Base-by-base conservation (phyloP, 768 basidiomycete species). In the Mycena filopes region DNA sequence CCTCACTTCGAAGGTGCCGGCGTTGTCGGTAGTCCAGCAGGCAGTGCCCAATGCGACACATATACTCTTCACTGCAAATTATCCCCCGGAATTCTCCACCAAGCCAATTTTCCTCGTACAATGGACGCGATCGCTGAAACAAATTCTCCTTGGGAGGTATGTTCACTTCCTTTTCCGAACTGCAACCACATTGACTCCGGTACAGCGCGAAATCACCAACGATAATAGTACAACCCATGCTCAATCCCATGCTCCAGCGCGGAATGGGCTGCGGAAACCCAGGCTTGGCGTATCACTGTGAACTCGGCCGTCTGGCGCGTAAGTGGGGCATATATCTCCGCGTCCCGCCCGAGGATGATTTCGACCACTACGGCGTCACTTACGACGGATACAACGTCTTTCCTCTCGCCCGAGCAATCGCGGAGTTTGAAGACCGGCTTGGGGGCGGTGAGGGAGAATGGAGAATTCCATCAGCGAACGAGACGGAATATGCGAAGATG, bases 391-490 rank as follows among this genome's bases (percentile, higher is more conserved):
- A 40, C 6, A 56, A 58, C 20, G 25, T 65, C 41, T 68, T 60
- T 31, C 63, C 67, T 25, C 38, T 68, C 28, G 46, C 29, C 12
- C 51, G 62, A 36, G 67, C 63, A 7, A 60, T 68, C 29, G 26
- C 36, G 18, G 60, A 64, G 41, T 65, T 68, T 41, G 41, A 55
- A 31, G 67, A 54, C 47, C 56, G 64, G 13, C 25, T 65, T 8
- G 18, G 2, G 9, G 63, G 51, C 13, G 63, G 67, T 6, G 63
- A 55, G 45, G 63, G 67, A 15, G 67, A 68, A n/a, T 68, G 67
- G 67, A 29, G 13, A 12, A 26, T 68, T 9, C 56, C 57, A n/a
- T 55, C 53, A 2, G 40, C 46, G 16, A 47, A 63, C 20, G 61
- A 63, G 4, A 63, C 61, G 29, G 4, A 49, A 28, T 41, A 54